Percentiles rank a stretch among this genome's conserved stretches.
phyloP scores from a whole-genome alignment of 2,329 filamentous ascomycete species.

The Clathrospora elynae region DNA sequence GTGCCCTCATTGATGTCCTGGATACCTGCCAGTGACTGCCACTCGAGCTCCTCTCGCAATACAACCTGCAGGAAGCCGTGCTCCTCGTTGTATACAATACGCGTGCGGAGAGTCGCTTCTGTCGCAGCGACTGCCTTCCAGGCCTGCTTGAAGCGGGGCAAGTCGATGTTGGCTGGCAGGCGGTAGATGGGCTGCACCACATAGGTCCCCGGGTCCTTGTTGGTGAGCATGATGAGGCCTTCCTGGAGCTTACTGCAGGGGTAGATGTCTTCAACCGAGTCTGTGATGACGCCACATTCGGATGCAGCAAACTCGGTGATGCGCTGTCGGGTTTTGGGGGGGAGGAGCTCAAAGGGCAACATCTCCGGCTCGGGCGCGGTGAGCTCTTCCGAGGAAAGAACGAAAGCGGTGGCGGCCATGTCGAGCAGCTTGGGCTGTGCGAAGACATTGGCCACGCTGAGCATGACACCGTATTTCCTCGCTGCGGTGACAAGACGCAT shows the following conservation, averaged over 20 bases:
- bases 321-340: slow-evolving; percentile 16
- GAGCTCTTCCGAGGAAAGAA: slow-evolving; percentile 31
- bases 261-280: slow-evolving; percentile 40
- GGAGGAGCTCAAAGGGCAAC: slow-evolving; percentile 35
- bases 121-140: slow-evolving; percentile 54
- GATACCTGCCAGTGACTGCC: slow-evolving; percentile 25
- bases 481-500: slow-evolving; percentile 53
- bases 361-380: slow-evolving; percentile 17
- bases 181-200: slow-evolving; percentile 50
- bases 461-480: slow-evolving; percentile 46
- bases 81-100: slow-evolving; percentile 42
- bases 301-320: slow-evolving; percentile 35
- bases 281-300: slow-evolving; percentile 34
- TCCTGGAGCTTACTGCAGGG: slow-evolving; percentile 42
- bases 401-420: slow-evolving; percentile 44
- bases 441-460: slow-evolving; percentile 54
- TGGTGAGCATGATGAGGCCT: slow-evolving; percentile 40
- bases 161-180: slow-evolving; percentile 34
- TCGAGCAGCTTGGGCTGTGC: slow-evolving; percentile 51
- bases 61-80: slow-evolving; percentile 44
- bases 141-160: slow-evolving; percentile 49
- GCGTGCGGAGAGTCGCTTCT: slow-evolving; percentile 56
- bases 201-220: slow-evolving; percentile 40
- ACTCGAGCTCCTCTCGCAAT: slow-evolving; percentile 27
- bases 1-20: slow-evolving; percentile 35